phyloP scores from a whole-genome alignment of 1,284 basidiomycete genomes.

The Kwoniella shivajii region DNA sequence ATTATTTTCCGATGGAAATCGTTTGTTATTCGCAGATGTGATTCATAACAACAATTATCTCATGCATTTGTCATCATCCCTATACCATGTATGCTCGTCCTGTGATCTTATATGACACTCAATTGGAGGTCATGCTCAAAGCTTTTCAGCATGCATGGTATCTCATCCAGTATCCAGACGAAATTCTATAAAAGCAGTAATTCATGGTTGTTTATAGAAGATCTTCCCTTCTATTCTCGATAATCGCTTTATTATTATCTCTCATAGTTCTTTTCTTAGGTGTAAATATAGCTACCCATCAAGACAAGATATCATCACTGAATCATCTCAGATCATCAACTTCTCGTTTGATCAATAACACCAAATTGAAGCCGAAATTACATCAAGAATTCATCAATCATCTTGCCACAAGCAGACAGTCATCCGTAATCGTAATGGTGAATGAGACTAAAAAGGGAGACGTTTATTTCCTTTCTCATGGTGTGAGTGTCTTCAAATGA shows the following conservation, averaged over 20 bases:
- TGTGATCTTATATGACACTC: too few species aligned
- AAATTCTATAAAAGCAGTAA: too few species aligned
- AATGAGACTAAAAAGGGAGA: conserved; percentile 25
- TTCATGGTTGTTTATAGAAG: background rate
- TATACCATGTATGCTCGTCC: too few species aligned
- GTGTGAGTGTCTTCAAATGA: conserved; percentile 28
- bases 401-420: too few species aligned
- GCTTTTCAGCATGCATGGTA: too few species aligned
- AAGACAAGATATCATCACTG: background rate
- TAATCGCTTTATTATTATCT: background rate
- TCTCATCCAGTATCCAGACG: too few species aligned
- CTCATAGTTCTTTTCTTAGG: background rate
- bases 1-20: too few species aligned
- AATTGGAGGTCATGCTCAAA: too few species aligned
- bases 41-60: too few species aligned
- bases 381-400: background rate
- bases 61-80: conserved; percentile 1
- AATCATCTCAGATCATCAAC: too few species aligned
- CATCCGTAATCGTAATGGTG: background rate
- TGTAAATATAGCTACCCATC: background rate
- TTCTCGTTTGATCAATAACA: too few species aligned
- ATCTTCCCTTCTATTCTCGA: background rate
- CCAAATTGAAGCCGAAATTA: background rate
- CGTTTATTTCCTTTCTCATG: conserved; percentile 52
- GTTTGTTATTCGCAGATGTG: too few species aligned